Evolutionary conservation across 1,139 yeast species (phyloP).

Genomic region (Suhomyces terraborum): DNA sequence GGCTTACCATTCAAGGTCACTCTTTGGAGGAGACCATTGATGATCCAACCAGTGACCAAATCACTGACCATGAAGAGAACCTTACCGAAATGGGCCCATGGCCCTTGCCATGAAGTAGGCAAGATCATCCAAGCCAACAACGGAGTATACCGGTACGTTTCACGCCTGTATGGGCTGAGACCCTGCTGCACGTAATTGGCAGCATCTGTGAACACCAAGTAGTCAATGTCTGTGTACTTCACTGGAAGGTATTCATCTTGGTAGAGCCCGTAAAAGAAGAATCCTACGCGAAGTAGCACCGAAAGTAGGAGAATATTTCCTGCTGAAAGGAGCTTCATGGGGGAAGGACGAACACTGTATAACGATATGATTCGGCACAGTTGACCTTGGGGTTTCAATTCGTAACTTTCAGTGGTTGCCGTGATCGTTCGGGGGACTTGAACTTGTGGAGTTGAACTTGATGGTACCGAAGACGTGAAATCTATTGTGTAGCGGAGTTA

Average conservation of each 20-base stretch:
- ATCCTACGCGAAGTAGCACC: slow-evolving; percentile 55
- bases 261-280: slow-evolving; percentile 80
- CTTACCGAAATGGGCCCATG: slow-evolving; percentile 75
- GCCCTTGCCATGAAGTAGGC: slow-evolving; percentile 56
- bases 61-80: slow-evolving; percentile 75
- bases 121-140: slow-evolving; percentile 77
- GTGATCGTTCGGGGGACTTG: too few species aligned
- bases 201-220: slow-evolving; percentile 91
- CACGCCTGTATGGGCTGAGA: slow-evolving; percentile 75
- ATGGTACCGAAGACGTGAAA: too few species aligned
- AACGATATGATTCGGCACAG: too few species aligned
- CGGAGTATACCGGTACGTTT: slow-evolving; percentile 93
- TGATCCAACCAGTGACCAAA: slow-evolving; percentile 73
- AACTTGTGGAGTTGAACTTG: too few species aligned
- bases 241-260: slow-evolving; percentile 82
- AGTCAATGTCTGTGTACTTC: slow-evolving; percentile 91
- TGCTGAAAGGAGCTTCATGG: background rate
- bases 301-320: slow-evolving; percentile 23
- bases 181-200: slow-evolving; percentile 67
- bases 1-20: slow-evolving; percentile 18
- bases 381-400: too few species aligned
- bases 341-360: too few species aligned
- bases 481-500: too few species aligned
- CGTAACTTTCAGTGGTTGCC: too few species aligned
- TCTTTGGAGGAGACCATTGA: slow-evolving; percentile 41